A percentile compares a stretch with the other conserved stretches of the same genome.
Conservation (phyloP, 805 yeast genomes). For the Starmerella stellata region DNA sequence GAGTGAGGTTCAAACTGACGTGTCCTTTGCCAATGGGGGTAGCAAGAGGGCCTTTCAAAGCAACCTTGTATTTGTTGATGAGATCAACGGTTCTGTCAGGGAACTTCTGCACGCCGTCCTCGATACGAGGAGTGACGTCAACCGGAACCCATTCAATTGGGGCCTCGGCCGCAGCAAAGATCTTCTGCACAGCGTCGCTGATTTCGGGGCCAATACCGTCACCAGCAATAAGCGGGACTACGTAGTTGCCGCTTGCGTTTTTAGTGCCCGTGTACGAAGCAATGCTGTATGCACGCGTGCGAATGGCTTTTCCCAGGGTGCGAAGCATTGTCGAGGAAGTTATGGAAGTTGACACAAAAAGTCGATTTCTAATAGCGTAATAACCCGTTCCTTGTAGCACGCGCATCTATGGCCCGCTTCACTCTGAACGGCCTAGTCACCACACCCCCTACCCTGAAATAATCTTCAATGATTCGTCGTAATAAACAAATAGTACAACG, state of each 20-base stretch:
- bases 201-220: constrained; percentile 97
- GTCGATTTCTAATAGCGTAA: too few species aligned
- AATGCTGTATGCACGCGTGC: constrained; percentile 19
- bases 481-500: too few species aligned
- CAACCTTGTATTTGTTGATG: constrained; percentile 82
- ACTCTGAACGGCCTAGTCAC: too few species aligned
- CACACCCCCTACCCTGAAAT: too few species aligned
- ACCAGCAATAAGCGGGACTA: constrained; percentile 93
- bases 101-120: constrained; percentile 82
- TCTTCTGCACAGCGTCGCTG: constrained; percentile 80
- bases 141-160: constrained; percentile 96
- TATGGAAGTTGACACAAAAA: too few species aligned
- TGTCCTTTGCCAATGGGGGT: constrained; percentile 99
- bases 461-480: too few species aligned
- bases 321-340: too few species aligned
- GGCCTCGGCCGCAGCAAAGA: constrained; percentile 82
- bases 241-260: constrained; percentile 50
- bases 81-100: constrained; percentile 85
- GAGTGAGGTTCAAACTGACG: constrained; percentile 87
- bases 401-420: too few species aligned
- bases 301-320: constrained; percentile 5
- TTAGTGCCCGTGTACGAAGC: constrained; percentile 28
- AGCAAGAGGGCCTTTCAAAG: constrained; percentile 94
- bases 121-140: constrained; percentile 83
- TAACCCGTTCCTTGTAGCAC: too few species aligned